Conservation (phyloP, 768 basidiomycete genomes). For the Boletus sp. region DNA sequence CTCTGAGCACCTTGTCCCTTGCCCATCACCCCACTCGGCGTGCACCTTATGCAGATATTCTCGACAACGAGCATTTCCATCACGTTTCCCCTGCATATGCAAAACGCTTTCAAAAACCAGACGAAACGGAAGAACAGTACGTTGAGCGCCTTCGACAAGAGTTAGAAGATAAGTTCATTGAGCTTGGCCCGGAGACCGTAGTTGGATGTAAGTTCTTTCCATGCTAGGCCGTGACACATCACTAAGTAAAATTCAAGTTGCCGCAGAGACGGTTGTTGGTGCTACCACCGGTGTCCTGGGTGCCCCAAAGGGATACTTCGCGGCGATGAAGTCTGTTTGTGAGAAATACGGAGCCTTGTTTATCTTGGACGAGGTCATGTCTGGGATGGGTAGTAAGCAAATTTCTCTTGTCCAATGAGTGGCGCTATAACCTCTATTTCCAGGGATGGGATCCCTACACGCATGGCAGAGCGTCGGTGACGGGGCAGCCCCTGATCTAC, state of each 20-base stretch:
- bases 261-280: slow-evolving; percentile 85
- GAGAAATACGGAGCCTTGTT: slow-evolving; percentile 71
- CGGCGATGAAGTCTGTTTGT: slow-evolving; percentile 81
- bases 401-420: not conserved
- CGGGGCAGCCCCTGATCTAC: slow-evolving; percentile 75
- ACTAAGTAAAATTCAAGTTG: slow-evolving; percentile 45
- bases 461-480: slow-evolving; percentile 86
- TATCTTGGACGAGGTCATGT: slow-evolving; percentile 92
- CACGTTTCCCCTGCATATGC: slow-evolving; percentile 89
- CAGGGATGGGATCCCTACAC: slow-evolving; percentile 86
- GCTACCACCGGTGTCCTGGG: slow-evolving; percentile 76
- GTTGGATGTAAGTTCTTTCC: slow-evolving; percentile 61
- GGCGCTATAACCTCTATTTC: not conserved
- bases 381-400: slow-evolving; percentile 81
- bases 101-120: slow-evolving; percentile 66
- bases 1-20: slow-evolving; percentile 65
- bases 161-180: slow-evolving; percentile 81
- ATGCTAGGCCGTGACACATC: not conserved
- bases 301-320: slow-evolving; percentile 83
- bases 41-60: slow-evolving; percentile 61
- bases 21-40: slow-evolving; percentile 67
- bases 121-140: slow-evolving; percentile 78
- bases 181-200: slow-evolving; percentile 79
- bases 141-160: slow-evolving; percentile 76
- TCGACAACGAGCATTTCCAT: slow-evolving; percentile 68